Evolutionary conservation across 768 basidiomycete genomes (phyloP), one percentile per base, ranked within the genome.

Genomic region (Boletus insuetus): DNA sequence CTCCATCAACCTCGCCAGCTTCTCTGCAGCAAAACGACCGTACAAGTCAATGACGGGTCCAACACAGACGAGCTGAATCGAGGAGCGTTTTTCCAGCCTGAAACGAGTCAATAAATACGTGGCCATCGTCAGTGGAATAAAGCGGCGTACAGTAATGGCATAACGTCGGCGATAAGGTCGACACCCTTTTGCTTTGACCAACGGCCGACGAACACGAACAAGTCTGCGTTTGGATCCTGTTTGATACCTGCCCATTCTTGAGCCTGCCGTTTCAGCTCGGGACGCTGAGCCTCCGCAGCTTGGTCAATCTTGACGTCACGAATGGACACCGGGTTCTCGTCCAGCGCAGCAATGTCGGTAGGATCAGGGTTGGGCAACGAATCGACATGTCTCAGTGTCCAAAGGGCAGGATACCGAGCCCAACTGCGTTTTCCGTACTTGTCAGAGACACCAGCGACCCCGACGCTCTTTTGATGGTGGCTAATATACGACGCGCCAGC

Each of bases 151-250:
- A 97, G 66, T 4, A 83, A 80, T 22, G 94, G 94, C 90, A 97
- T 91, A 58, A 97, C 86, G 72, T 97, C 94, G 10, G 94, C 94
- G 61, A 97, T 97, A 41, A 97, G 77, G 74, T 97, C 94, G n/a
- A 97, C 93, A 73, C 91, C 94, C 73, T 97, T 97, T 72, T 97
- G 94, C 72, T 96, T 97, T 6, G 94, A 97, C 94, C 94, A 97
- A 59, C 94, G 88, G 68, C 94, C 94, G 59, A 97, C 94, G 72
- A 97, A 96, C 58, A 97, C 94, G 67, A 97, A 96, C 45, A 97
- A 71, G 69, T 95, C 92, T 2, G 93, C 85, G 39, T 90, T 76
- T 1, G 94, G 88, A 65, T 96, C 93, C 65, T 96, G 94, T 68
- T 86, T 88, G 73, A 97, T 87, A 46, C 87, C 85, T 37, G 94